Evolutionary conservation across 2,329 filamentous ascomycete genomes (phyloP), one percentile per base, ranked within the genome.

Genomic region (Ophiostoma quercus): DNA sequence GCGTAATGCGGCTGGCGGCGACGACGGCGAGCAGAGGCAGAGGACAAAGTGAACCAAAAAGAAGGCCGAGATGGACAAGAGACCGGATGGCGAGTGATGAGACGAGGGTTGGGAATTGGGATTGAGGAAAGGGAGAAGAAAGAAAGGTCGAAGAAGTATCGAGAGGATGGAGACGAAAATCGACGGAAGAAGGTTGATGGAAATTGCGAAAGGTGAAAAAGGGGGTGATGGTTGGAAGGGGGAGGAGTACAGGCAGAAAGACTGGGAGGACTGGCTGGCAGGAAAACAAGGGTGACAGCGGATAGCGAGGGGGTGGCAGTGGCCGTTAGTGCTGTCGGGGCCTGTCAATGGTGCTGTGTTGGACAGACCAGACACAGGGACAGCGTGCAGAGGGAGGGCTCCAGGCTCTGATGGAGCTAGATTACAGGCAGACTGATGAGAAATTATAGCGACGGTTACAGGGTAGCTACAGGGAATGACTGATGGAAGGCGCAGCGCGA

Each of bases 201-300:
- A 66, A 57, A 62, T 41, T 54, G 69, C 54, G 54, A 67, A 71
- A 69, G 39, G 67, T n/a, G 54, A 37, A 47, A 68, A 68, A 66
- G 70, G 67, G 69, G 65, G 34, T 67, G 70, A 66, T 69, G 67
- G 34, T 70, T 68, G 60, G 67, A 51, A 67, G 65, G 67, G 29
- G 43, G 34, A 71, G 34, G 29, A 69, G 60, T 41, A 41, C 39
- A 41, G 39, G 39, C 39, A 11, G 66, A n/a, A 32, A 47, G 16
- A 66, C 37, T 25, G 34, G 37, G 16, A 12, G 39, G 39, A 41
- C 34, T 43, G 41, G 16, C 41, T 43, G 19, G 25, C 60, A 43
- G 34, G 25, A 29, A 32, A 62, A 62, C 32, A 41, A 62, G 67
- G 57, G 57, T 34, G 32, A 65, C 37, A 43, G 39, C 29, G 43